A percentile compares a stretch with the other conserved stretches of the same genome.
Evolutionary conservation across 176 grass and related monocot genomes (phyloP).

Genomic region (Coix lacrymajobi): DNA sequence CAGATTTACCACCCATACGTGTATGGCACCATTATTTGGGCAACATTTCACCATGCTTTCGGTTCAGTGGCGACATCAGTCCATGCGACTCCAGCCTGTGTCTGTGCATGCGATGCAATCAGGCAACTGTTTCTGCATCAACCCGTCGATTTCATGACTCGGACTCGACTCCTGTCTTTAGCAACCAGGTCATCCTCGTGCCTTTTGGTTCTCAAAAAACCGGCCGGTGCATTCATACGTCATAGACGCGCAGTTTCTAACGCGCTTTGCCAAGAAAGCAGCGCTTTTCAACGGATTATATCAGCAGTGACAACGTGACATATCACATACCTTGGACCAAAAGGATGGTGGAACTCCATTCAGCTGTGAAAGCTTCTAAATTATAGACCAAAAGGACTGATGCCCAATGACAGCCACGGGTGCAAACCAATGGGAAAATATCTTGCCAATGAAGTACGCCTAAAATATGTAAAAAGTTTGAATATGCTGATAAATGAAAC

Average conservation of each 20-base stretch:
- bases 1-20: background rate
- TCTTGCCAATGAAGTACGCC: background rate
- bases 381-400: background rate
- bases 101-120: background rate
- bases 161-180: conserved; percentile 22
- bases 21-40: background rate
- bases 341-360: background rate
- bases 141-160: conserved; percentile 3
- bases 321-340: background rate
- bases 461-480: background rate
- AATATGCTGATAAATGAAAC: background rate
- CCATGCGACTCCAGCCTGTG: background rate
- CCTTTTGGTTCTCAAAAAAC: background rate
- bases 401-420: background rate
- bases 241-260: background rate
- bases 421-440: background rate
- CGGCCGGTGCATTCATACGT: background rate
- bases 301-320: background rate
- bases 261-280: background rate
- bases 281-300: background rate
- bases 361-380: background rate
- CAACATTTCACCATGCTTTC: background rate
- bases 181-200: conserved; percentile 2
- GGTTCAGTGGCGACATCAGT: conserved; percentile 19
- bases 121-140: conserved; percentile 17